A percentile compares a stretch with the other conserved stretches of the same genome.
Conservation (phyloP, 257 asterid species). For the Rhazya stricta region DNA sequence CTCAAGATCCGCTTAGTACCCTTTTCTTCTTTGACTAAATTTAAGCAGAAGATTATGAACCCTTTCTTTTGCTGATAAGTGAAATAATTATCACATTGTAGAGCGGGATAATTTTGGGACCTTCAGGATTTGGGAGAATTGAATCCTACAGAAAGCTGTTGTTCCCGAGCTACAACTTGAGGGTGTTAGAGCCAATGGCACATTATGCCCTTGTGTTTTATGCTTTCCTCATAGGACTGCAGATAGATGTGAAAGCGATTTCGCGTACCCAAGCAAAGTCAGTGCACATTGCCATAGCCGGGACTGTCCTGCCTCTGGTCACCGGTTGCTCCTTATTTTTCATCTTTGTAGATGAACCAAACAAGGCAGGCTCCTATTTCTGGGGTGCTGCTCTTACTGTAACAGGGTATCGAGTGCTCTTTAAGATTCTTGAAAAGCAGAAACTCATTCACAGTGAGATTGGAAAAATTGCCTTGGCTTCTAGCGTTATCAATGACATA, state of each 20-base stretch:
- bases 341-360: constrained; percentile 9
- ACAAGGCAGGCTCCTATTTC: constrained; percentile 47
- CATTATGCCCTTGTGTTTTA: constrained; percentile 59
- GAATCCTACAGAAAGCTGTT: constrained; percentile 24
- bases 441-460: constrained; percentile 63
- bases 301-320: constrained; percentile 52
- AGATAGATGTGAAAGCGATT: constrained; percentile 55
- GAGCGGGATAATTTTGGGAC: constrained; percentile 83
- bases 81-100: constrained; percentile 20
- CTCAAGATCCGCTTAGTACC: neutral
- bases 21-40: neutral
- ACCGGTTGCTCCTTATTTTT: constrained; percentile 45
- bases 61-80: constrained; percentile 6
- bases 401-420: constrained; percentile 59
- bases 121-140: constrained; percentile 58
- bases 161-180: constrained; percentile 62
- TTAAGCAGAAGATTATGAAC: neutral
- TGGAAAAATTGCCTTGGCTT: constrained; percentile 58
- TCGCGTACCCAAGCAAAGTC: constrained; percentile 52
- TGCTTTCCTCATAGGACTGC: constrained; percentile 73
- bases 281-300: constrained; percentile 45
- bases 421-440: constrained; percentile 53
- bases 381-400: constrained; percentile 70
- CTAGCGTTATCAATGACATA: constrained; percentile 52
- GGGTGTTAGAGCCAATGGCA: constrained; percentile 75